Evolutionary conservation across 148 eudicot genomes (phyloP).

Genomic region (Camellia granthamiana): DNA sequence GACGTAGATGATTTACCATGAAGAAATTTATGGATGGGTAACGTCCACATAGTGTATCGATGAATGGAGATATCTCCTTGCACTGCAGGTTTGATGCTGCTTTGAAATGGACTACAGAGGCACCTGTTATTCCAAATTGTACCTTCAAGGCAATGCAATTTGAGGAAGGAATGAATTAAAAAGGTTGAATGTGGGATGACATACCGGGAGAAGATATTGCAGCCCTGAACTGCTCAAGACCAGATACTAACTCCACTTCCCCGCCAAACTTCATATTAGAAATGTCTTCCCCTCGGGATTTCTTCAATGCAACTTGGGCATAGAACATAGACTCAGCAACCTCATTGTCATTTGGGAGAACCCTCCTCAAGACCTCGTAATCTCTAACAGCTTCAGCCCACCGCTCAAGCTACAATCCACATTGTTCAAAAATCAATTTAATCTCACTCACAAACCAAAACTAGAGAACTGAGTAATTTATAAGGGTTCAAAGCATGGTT

Average conservation of each 20-base stretch:
- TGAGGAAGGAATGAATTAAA: not conserved
- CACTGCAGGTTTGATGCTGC: slow-evolving; percentile 42
- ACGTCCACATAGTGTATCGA: slow-evolving; percentile 56
- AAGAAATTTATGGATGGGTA: slow-evolving; percentile 76
- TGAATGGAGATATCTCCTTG: slow-evolving; percentile 51
- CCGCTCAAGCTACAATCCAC: slow-evolving; percentile 60
- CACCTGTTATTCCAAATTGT: slow-evolving; percentile 39
- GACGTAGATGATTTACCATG: slow-evolving; percentile 36
- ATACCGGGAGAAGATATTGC: slow-evolving; percentile 64
- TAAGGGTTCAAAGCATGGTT: too few relatives aligned
- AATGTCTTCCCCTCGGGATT: slow-evolving; percentile 76
- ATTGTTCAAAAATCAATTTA: not conserved
- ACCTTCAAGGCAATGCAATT: not conserved
- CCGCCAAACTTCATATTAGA: slow-evolving; percentile 79
- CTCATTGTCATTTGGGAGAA: slow-evolving; percentile 63
- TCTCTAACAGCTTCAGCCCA: slow-evolving; percentile 88
- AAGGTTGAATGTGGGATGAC: not conserved
- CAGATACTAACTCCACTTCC: slow-evolving; percentile 57
- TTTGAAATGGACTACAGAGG: slow-evolving; percentile 68
- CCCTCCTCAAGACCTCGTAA: slow-evolving; percentile 70
- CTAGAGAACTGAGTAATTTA: too few relatives aligned
- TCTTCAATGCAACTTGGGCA: slow-evolving; percentile 80
- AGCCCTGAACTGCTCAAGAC: slow-evolving; percentile 73
- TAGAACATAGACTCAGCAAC: slow-evolving; percentile 83
- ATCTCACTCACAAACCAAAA: not conserved